Conservation (phyloP, 331 rosid genomes). For the Saraca asoca region DNA sequence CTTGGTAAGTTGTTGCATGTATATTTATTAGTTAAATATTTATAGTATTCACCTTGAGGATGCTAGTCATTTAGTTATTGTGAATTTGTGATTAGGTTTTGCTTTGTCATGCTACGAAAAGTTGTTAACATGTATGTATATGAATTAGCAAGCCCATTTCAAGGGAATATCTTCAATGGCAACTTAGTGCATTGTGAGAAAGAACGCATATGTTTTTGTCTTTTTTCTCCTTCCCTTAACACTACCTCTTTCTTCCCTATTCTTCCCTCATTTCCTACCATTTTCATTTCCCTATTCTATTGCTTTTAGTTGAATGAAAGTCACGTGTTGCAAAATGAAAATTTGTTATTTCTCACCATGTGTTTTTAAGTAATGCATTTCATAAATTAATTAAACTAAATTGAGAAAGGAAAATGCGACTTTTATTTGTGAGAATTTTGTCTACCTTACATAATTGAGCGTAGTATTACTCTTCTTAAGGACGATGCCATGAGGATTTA, state of each 20-base stretch:
- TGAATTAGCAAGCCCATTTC: slow-evolving; percentile 99
- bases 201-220: slow-evolving; percentile 99
- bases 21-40: slow-evolving; percentile 44
- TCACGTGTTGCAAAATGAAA: too few relatives aligned
- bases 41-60: slow-evolving; percentile 49
- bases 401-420: too few relatives aligned
- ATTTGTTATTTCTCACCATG: too few relatives aligned
- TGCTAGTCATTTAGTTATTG: slow-evolving; percentile 48
- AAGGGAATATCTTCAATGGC: slow-evolving; percentile 98
- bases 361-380: too few relatives aligned
- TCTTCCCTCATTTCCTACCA: slow-evolving; percentile 71
- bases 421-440: too few relatives aligned
- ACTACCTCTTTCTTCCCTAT: slow-evolving; percentile 90
- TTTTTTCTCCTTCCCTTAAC: slow-evolving; percentile 97
- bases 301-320: background rate
- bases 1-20: slow-evolving; percentile 71
- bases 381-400: too few relatives aligned
- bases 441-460: too few relatives aligned
- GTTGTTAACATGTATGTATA: slow-evolving; percentile 86
- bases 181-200: slow-evolving; percentile 99
- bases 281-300: slow-evolving; percentile 39
- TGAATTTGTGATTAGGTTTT: slow-evolving; percentile 77
- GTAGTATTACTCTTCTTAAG: too few relatives aligned
- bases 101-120: slow-evolving; percentile 66
- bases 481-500: too few relatives aligned